Percentiles rank a stretch among this genome's conserved stretches.
Evolutionary conservation across 371 early-diverging fungal genomes (phyloP).

Genomic region (Mucor piriformis): DNA sequence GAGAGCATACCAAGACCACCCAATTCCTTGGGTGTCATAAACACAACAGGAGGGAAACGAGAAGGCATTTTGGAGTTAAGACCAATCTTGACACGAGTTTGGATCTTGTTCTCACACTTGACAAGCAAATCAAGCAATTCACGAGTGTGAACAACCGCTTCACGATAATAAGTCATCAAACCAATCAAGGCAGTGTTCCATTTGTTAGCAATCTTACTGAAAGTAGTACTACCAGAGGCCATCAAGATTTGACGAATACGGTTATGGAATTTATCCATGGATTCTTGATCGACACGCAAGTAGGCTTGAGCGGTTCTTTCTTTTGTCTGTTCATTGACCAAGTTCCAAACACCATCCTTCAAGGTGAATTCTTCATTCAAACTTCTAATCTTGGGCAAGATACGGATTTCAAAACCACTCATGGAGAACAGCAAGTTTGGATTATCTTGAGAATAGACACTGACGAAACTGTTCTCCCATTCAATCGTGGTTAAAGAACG

Average conservation of each 20-base stretch:
- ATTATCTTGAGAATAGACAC: constrained; percentile 96
- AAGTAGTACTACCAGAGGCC: constrained; percentile 97
- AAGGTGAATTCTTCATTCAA: constrained; percentile 87
- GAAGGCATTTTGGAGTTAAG: constrained; percentile 99
- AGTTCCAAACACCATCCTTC: constrained; percentile 96
- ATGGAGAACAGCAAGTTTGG: constrained; percentile 94
- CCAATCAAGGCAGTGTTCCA: constrained; percentile 96
- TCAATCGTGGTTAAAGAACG: constrained; percentile 96
- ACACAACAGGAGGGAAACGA: constrained; percentile 98
- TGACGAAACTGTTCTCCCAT: constrained; percentile 96
- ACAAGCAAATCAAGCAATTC: constrained; percentile 96
- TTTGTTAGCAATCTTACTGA: constrained; percentile 98
- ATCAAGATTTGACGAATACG: constrained; percentile 97
- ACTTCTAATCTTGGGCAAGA: constrained; percentile 88
- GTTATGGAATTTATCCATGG: constrained; percentile 92
- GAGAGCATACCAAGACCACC: constrained; percentile 99
- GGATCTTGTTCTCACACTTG: constrained; percentile 97
- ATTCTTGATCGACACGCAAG: constrained; percentile 93
- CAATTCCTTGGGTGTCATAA: constrained; percentile 79
- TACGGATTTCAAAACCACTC: constrained; percentile 90
- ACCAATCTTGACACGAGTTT: constrained; percentile 98
- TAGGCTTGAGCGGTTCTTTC: constrained; percentile 97
- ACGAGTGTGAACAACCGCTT: constrained; percentile 96
- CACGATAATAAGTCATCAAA: constrained; percentile 97
- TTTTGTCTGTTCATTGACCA: constrained; percentile 95